Base-by-base conservation (phyloP, 176 grass and related monocot genomes). In the Oryza longistaminata region DNA sequence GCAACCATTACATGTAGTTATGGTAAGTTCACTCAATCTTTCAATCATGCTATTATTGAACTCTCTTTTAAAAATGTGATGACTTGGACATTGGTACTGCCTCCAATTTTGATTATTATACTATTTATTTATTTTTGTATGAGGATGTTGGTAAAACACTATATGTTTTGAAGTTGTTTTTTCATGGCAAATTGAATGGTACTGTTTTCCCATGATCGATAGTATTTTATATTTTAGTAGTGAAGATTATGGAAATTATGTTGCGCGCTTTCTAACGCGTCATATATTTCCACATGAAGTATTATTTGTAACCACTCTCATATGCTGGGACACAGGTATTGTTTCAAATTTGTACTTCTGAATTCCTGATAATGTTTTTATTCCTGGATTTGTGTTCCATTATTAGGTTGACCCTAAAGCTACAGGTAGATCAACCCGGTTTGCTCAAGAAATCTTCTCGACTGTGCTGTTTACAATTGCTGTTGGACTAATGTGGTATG, bases 1-100 rank as follows among this genome's bases (percentile, higher is more conserved):
- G 86, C 93, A 94, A 79, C 97, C 97, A 31, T 88, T 99, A 71
- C 97, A 99, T 90, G 93, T 99, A 11, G 92, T 96, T 76, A 99
- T 99, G 92, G 97, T 94, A 88, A 94, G 82, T 86, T 71, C 31
- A 14, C 19, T 64, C 64, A 7, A 75, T 16, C 73, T 71, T 80
- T 13, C 27, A 66, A 55, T 49, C 31, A 68, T 83, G 46, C 17
- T 69, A 42, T 64, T 35, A n/a, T 6, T 22, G 27, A 74, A 39
- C 52, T 21, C 17, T 5, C 50, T 53, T 16, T 53, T 17, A 11
- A 19, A 19, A 53, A 22, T 35, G 7, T 22, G 52, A 55, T 55
- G 52, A 5, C 52, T 55, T 55, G 52, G 14, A 55, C 16, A 19
- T 19, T 55, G 4, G 17, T 55, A 55, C 52, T 55, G 52, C 19